Evolutionary conservation across 2,329 filamentous ascomycete genomes (phyloP).

Genomic region (Aspergillus pseudotamarii): DNA sequence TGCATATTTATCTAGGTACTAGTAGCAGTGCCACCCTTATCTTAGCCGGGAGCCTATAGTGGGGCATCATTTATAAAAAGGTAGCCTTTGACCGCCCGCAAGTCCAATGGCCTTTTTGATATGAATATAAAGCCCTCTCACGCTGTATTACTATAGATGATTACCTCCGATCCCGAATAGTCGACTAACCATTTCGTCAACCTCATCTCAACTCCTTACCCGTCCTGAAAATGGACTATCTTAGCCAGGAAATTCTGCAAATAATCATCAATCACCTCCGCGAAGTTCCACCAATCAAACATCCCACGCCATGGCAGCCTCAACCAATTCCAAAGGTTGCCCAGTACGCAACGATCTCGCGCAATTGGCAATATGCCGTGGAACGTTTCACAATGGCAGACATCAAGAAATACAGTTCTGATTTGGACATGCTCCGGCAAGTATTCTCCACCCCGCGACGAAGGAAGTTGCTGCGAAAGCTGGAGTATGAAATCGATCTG

Average conservation of each 20-base stretch:
- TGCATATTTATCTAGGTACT: too few species aligned
- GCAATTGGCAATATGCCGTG: not conserved
- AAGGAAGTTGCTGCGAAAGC: not conserved
- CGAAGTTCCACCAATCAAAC: not conserved
- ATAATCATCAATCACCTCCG: not conserved
- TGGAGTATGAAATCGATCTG: slow-evolving; percentile 6
- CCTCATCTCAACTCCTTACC: not conserved
- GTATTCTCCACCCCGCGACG: not conserved
- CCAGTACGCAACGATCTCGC: not conserved
- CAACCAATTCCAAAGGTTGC: not conserved
- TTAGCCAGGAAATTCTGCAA: not conserved
- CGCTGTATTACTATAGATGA: too few species aligned
- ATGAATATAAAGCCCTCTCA: too few species aligned
- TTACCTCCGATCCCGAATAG: too few species aligned
- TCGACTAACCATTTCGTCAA: not conserved
- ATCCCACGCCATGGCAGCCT: not conserved
- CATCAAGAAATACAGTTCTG: not conserved
- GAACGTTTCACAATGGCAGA: not conserved
- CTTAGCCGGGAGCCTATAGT: too few species aligned
- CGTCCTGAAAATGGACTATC: not conserved
- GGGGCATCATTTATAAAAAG: too few species aligned
- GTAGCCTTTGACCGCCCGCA: too few species aligned
- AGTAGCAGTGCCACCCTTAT: too few species aligned
- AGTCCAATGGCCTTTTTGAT: too few species aligned
- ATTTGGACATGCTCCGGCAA: not conserved